A percentile compares a stretch with the other conserved stretches of the same genome.
Conservation (phyloP, 768 basidiomycete species). For the Amyloporia xantha region DNA sequence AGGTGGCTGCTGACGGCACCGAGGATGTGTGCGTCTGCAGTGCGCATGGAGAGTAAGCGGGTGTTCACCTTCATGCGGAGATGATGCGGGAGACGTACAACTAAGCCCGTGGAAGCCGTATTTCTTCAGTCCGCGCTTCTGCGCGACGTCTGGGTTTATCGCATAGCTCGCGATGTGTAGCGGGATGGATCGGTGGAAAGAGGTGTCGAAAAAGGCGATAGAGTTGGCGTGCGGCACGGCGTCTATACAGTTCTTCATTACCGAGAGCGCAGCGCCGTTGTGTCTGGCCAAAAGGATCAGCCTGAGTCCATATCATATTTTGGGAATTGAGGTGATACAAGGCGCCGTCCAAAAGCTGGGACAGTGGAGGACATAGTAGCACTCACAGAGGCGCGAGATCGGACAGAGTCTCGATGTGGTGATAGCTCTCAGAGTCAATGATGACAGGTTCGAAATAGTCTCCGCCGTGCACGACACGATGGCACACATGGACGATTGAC, state of each 20-base stretch:
- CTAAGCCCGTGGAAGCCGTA: slow-evolving; percentile 91
- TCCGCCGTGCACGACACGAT: slow-evolving; percentile 86
- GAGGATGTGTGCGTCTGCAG: slow-evolving; percentile 60
- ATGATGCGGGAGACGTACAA: slow-evolving; percentile 31
- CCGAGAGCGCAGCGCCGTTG: slow-evolving; percentile 53
- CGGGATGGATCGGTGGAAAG: slow-evolving; percentile 77
- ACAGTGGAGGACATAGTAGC: not conserved
- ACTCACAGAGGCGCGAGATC: slow-evolving; percentile 76
- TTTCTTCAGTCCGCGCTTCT: slow-evolving; percentile 66
- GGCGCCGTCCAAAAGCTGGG: not conserved
- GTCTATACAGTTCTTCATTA: slow-evolving; percentile 54
- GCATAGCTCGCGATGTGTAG: slow-evolving; percentile 74
- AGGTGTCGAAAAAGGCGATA: slow-evolving; percentile 84
- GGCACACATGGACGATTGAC: slow-evolving; percentile 53
- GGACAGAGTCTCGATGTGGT: slow-evolving; percentile 69
- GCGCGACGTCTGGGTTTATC: slow-evolving; percentile 56
- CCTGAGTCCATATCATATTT: no score
- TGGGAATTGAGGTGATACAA: no score
- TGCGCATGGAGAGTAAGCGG: not conserved
- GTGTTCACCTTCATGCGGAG: not conserved
- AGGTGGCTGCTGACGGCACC: slow-evolving; percentile 54
- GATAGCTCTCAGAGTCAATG: slow-evolving; percentile 60
- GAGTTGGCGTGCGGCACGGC: slow-evolving; percentile 62
- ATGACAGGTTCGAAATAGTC: slow-evolving; percentile 63
- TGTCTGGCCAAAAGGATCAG: slow-evolving; percentile 34